These are phyloP conservation scores for Apostasia shenzhenica DNA, from an alignment of 106 monocot species.

Conservation along the genomic window DNA sequence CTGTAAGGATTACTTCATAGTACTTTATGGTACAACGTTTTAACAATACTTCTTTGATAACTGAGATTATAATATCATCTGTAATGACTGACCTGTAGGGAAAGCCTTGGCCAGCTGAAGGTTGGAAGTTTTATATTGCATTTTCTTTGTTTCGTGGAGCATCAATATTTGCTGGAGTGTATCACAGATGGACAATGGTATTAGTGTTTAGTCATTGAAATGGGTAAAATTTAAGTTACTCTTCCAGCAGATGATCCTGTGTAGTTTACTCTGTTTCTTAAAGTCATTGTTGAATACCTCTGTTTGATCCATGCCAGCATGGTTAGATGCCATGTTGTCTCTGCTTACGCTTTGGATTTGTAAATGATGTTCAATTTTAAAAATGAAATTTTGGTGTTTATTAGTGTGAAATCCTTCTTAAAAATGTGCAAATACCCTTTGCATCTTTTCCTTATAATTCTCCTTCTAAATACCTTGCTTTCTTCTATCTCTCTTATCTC, in stretches of 20 bases:
- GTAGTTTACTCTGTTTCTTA: no score
- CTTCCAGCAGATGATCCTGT: neutral
- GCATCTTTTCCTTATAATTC: no score
- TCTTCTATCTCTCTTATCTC: no score
- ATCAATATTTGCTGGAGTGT: slow-evolving; percentile 88
- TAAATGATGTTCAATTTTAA: no score
- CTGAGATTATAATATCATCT: neutral
- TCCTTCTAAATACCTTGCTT: no score
- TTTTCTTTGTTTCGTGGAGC: slow-evolving; percentile 88
- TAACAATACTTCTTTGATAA: neutral
- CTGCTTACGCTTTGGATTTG: no score
- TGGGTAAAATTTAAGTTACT: neutral
- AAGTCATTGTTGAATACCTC: no score
- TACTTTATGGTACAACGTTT: neutral
- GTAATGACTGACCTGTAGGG: slow-evolving; percentile 31
- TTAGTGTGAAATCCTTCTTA: no score
- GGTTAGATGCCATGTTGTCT: no score
- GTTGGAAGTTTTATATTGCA: slow-evolving; percentile 98
- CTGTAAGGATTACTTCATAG: slow-evolving; percentile 41
- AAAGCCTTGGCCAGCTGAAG: slow-evolving; percentile 76
- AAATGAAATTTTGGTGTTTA: no score
- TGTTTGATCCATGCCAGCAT: no score
- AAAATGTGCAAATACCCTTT: no score
- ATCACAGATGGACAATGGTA: slow-evolving; percentile 90
- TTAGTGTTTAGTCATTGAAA: neutral